These are phyloP conservation scores for Lophiostoma macrostomum DNA, from an alignment of 495 filamentous ascomycete species.

Conservation along the genomic window DNA sequence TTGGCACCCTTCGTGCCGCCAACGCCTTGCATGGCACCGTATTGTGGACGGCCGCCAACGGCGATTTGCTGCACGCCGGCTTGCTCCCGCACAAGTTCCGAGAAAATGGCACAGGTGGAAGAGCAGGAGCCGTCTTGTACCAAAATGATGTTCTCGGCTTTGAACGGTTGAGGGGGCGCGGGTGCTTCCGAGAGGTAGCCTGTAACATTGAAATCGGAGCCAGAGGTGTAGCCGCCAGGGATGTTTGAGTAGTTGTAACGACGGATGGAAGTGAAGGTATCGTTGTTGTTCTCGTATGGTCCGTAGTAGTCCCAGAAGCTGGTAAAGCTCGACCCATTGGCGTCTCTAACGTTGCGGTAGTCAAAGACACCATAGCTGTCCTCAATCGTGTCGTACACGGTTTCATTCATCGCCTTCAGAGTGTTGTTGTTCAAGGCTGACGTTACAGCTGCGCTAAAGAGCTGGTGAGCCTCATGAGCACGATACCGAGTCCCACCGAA, in stretches of 20 bases:
- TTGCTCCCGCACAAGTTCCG: slow-evolving; percentile 30
- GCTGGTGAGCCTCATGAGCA: slow-evolving; percentile 18
- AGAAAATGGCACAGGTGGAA: slow-evolving; percentile 32
- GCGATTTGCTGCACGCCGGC: slow-evolving; percentile 25
- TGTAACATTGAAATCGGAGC: slow-evolving; percentile 13
- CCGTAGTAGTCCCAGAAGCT: slow-evolving; percentile 26
- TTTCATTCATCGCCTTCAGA: background rate
- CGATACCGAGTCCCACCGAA: slow-evolving; percentile 23
- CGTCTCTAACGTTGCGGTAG: slow-evolving; percentile 10
- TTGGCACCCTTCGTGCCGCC: slow-evolving; percentile 28
- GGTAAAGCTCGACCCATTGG: slow-evolving; percentile 6
- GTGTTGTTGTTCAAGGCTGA: slow-evolving; percentile 5
- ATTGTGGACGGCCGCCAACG: slow-evolving; percentile 25
- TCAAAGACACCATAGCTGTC: background rate
- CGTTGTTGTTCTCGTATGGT: slow-evolving; percentile 21
- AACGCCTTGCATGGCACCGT: slow-evolving; percentile 25
- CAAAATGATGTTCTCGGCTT: slow-evolving; percentile 27
- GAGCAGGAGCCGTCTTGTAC: slow-evolving; percentile 25
- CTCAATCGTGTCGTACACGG: background rate
- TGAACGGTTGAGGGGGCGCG: slow-evolving; percentile 19
- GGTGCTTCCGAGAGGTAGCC: slow-evolving; percentile 10
- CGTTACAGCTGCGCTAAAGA: slow-evolving; percentile 10
- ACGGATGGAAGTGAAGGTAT: slow-evolving; percentile 18
- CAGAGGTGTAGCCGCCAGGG: slow-evolving; percentile 4
- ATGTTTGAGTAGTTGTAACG: slow-evolving; percentile 25